Base-by-base conservation (phyloP, 331 rosid species). In the Erythrophleum ivorense region DNA sequence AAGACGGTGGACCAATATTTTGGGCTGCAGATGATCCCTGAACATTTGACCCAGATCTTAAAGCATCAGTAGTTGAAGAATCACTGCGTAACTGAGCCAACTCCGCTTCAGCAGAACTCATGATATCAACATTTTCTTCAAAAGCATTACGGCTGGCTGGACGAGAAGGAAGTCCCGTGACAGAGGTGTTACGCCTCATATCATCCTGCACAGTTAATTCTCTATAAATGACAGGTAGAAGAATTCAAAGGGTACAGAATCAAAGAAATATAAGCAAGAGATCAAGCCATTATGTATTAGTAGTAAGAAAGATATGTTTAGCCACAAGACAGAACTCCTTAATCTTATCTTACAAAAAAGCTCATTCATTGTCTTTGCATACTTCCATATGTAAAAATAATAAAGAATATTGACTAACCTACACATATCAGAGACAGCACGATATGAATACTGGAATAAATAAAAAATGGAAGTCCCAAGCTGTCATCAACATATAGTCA, bases 61-160 rank as follows among this genome's bases (percentile, higher is more conserved):
- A 50, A 10, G 74, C 78, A 85, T 94, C 92, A 75, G 92, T 73
- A 71, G 82, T 72, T 64, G 83, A 53, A 59, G 95, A 81, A 49
- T 89, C 95, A 62, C 31, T 92, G 31, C 80, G 86, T 78, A 90
- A 67, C 79, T 85, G 92, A 79, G 84, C 86, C 70, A 89, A 59
- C 78, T 95, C 98, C 48, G 90, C 88, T 87, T 95, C 98, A 70
- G 89, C 89, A 38, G 91, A 83, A 80, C 73, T 83, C 14, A 81
- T 53, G 5, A 49, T 45, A 75, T 90, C 97, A 15, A 77, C 85
- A 83, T 91, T 90, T 60, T 91, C 97, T 34, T 87, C 88, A 78
- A 88, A 88, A 33, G 94, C 91, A 84, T 91, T 95, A 50, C 92
- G 90, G 73, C 99, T 95, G 64, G 97, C 86, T 4, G 98, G 97